A percentile compares a stretch with the other conserved stretches of the same genome.
Evolutionary conservation across 257 asterid genomes (phyloP).

Genomic region (Osmanthus fragrans): DNA sequence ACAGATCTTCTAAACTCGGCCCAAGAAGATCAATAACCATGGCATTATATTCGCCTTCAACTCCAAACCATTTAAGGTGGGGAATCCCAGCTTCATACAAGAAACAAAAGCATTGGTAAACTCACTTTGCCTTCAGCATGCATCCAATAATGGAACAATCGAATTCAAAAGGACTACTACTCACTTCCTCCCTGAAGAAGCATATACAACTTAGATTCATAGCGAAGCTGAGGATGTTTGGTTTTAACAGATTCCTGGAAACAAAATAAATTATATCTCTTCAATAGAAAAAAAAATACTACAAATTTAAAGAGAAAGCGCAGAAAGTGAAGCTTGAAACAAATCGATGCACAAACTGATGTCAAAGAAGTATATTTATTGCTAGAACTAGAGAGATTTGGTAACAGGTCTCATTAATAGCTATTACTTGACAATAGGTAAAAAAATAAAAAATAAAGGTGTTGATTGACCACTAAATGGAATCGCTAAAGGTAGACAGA

Average conservation of each 20-base stretch:
- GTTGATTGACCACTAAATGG: background rate
- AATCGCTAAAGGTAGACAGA: background rate
- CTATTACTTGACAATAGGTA: background rate
- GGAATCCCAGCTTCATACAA: constrained; percentile 50
- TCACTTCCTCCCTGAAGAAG: constrained; percentile 63
- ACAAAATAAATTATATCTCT: background rate
- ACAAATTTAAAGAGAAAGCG: background rate
- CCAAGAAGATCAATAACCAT: constrained; percentile 63
- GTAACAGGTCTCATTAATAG: background rate
- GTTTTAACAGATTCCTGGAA: constrained; percentile 53
- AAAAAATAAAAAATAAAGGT: background rate
- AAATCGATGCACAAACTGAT: background rate
- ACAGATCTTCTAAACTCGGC: constrained; percentile 56
- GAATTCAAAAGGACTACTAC: constrained; percentile 11
- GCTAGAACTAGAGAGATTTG: too few species aligned
- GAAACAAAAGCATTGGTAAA: background rate
- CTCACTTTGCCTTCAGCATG: background rate
- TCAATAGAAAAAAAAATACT: background rate
- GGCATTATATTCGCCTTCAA: constrained; percentile 56
- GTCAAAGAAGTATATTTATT: background rate
- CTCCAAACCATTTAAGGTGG: constrained; percentile 60
- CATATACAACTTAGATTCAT: constrained; percentile 57
- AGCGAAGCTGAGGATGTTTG: constrained; percentile 61
- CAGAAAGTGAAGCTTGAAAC: background rate
- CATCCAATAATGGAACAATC: background rate